Evolutionary conservation across 1,139 yeast species (phyloP), one percentile per base, ranked within the genome.

Genomic region (Saccharomyces pastorianus): DNA sequence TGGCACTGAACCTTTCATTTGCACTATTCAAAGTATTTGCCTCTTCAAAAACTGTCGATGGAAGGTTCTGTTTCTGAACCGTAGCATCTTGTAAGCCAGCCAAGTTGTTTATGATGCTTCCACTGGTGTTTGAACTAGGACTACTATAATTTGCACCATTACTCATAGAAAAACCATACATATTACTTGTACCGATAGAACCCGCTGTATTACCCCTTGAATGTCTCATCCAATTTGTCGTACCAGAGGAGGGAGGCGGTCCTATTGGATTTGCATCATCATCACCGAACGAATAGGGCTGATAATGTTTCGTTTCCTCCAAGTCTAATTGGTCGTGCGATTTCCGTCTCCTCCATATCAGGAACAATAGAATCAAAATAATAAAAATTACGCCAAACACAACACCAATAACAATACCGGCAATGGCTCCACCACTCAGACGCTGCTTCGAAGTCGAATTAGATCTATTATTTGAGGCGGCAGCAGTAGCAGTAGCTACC

Each of bases 391-490:
- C 75, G 49, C 88, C 89, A 6, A 74, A 74, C 1, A 84, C 72
- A 1, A 77, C 73, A n/a, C 90, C 90, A 51, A 85, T 76, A 1
- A 81, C 88, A 11, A 83, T 80, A 49, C 90, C 91, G 0, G 85
- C 90, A 59, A 84, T 83, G 13, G 84, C 84, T 25, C 93, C 93
- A 6, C 79, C 76, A 6, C 82, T 75, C 42, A 81, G 58, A 17
- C 56, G 54, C 49, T 53, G 58, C 26, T 48, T 51, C 44, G 53
- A 34, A 20, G 20, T 38, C 26, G 44, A 38, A 38, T 17, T 38
- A 11, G 44, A 38, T 38, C 20, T 38, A 20, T 38, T 38, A 17
- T 3, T 20, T 13, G 13, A 42, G 29, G 53, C 13, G 6, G 50
- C 28, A 6, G 61, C n/a, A 14, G 56, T 47, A 6, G 61, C n/a